Evolutionary conservation across 176 grass and related monocot genomes (phyloP), one percentile per base, ranked within the genome.

Genomic region (Bonia amplexicaulis): DNA sequence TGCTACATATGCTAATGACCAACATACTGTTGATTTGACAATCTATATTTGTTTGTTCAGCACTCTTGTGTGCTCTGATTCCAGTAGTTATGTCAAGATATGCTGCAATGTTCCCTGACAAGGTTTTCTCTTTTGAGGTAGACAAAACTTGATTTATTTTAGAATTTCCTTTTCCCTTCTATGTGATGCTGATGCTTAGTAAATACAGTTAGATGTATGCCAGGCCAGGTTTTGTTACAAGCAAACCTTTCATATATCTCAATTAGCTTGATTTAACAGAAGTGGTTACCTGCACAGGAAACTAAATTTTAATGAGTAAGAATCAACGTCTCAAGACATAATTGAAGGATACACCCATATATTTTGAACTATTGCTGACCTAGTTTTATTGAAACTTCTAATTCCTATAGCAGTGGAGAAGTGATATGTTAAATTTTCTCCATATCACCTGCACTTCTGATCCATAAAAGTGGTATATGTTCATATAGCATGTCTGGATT

Each of bases 101-200:
- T 81, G 89, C 90, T 83, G 90, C 91, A 75, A 94, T 93, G 84
- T 98, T 94, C 82, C 96, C 93, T 76, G 91, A 98, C 73, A 95
- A 98, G 81, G 82, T 87, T 80, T 98, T 95, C 80, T 95, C 93
- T 49, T 95, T 95, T 22, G 88, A 98, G 96, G 96, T 98, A 90
- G 20, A 31, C 49, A 74, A 25, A 76, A 76, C 12, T 63, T 11
- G 15, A 19, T 66, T 49, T 67, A 58, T 52, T 57, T 11, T 26
- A 6, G 20, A 47, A 37, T 64, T 69, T 49, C 33, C 19, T 77
- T 75, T 26, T n/a, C 39, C 52, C 9, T 62, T 85, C 7, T 76
- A 12, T 52, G n/a, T 61, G 2, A 19, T 61, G 66, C 27, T 85
- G 70, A 59, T 85, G 40, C 44, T 25, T 82, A 59, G 48, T 67